These are phyloP conservation scores for Trichosanthes truncata DNA, from an alignment of 306 rosid genomes.

Conservation along the genomic window DNA sequence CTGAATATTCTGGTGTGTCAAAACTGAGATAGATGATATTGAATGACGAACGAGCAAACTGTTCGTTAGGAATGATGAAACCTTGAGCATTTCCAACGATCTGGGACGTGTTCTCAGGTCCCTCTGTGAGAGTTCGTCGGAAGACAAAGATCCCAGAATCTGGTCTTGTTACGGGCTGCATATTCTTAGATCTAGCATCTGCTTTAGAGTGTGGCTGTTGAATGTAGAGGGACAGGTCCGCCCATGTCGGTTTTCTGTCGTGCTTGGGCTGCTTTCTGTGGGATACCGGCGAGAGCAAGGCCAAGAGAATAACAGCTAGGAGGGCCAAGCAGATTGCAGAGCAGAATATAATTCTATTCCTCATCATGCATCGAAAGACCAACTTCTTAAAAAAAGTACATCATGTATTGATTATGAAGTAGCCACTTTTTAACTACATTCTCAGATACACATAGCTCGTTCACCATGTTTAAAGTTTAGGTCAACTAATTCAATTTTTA, in stretches of 20 bases:
- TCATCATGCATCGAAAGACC: constrained; percentile 22
- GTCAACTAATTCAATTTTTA: constrained; percentile 22
- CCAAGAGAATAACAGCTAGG: constrained; percentile 50
- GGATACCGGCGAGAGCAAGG: constrained; percentile 51
- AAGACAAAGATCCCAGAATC: constrained; percentile 47
- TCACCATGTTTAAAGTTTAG: constrained; percentile 13
- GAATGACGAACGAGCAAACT: constrained; percentile 50
- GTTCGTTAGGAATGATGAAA: constrained; percentile 51
- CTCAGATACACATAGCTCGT: not conserved
- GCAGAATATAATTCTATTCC: constrained; percentile 44
- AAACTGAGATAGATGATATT: constrained; percentile 64
- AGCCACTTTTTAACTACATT: not conserved
- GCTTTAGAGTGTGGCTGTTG: constrained; percentile 37
- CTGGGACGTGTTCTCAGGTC: constrained; percentile 57
- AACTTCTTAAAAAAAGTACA: not conserved
- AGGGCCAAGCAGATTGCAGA: constrained; percentile 43
- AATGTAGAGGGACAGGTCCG: constrained; percentile 65
- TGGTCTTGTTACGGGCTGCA: constrained; percentile 8
- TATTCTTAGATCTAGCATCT: constrained; percentile 8
- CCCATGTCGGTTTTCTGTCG: constrained; percentile 34
- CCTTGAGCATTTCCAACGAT: constrained; percentile 63
- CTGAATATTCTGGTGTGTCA: constrained; percentile 44
- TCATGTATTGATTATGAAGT: not conserved
- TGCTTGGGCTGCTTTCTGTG: constrained; percentile 18
- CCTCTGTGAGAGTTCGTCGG: constrained; percentile 51